Evolutionary conservation across 371 early-diverging fungal genomes (phyloP).

Genomic region (Circinella minor): DNA sequence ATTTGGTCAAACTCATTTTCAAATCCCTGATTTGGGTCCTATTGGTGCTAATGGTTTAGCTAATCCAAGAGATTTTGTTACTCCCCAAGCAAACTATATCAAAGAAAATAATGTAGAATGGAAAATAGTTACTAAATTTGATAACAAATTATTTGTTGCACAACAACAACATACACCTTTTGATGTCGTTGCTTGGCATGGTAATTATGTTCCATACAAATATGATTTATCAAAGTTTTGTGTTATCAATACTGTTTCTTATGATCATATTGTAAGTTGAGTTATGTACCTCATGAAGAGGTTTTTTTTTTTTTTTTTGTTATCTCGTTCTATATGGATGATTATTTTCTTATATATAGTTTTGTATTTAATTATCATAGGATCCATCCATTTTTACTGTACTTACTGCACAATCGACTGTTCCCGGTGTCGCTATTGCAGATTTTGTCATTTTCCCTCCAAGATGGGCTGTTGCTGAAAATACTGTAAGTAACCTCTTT

Average conservation of each 20-base stretch:
- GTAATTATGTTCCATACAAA: conserved; percentile 97
- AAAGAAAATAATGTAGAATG: conserved; percentile 62
- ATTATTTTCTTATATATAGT: too few species aligned
- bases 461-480: conserved; percentile 91
- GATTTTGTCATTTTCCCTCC: conserved; percentile 99
- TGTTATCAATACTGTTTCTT: conserved; percentile 88
- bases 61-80: conserved; percentile 91
- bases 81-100: conserved; percentile 84
- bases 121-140: conserved; percentile 83
- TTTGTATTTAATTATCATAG: too few species aligned
- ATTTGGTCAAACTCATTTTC: conserved; percentile 84
- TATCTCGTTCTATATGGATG: too few species aligned
- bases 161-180: conserved; percentile 88
- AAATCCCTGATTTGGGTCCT: conserved; percentile 94
- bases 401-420: conserved; percentile 86
- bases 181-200: conserved; percentile 98
- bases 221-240: conserved; percentile 88
- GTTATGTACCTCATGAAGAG: background rate
- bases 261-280: conserved; percentile 88
- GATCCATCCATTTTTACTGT: conserved; percentile 97
- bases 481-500: conserved; percentile 61
- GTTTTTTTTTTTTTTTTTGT: too few species aligned
- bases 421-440: conserved; percentile 89
- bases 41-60: conserved; percentile 97
- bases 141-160: conserved; percentile 76